Conservation (phyloP, 176 grass and related monocot species). For the Saccharum spontaneum region DNA sequence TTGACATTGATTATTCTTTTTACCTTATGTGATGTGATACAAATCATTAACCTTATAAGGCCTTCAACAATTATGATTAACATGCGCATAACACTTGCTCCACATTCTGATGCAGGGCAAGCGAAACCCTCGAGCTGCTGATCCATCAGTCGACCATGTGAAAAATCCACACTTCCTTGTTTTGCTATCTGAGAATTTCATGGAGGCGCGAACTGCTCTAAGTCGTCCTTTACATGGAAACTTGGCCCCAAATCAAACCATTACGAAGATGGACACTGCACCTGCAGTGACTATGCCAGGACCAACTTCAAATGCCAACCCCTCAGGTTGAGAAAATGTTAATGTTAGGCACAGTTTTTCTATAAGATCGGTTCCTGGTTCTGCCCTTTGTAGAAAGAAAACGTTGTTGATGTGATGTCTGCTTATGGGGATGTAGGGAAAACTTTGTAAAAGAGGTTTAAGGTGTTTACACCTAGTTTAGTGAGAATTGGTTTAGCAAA, state of each 20-base stretch:
- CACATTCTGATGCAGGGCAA: conserved; percentile 66
- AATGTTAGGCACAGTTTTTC: conserved; percentile 18
- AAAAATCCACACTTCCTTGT: conserved; percentile 80
- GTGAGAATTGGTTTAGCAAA: conserved; percentile 31
- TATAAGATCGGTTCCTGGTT: conserved; percentile 22
- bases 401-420: conserved; percentile 29
- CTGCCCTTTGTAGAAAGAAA: conserved; percentile 18
- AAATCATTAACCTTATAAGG: not conserved
- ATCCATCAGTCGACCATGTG: conserved; percentile 68
- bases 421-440: conserved; percentile 6
- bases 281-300: conserved; percentile 50
- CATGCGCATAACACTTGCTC: conserved; percentile 7
- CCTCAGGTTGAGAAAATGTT: conserved; percentile 63
- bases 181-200: conserved; percentile 88
- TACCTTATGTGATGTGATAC: not conserved
- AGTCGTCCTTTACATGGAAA: conserved; percentile 60
- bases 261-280: conserved; percentile 63
- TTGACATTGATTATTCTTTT: not conserved
- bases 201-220: conserved; percentile 74
- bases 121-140: conserved; percentile 64
- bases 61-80: conserved; percentile 6
- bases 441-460: conserved; percentile 10
- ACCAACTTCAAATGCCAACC: conserved; percentile 49
- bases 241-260: conserved; percentile 53
- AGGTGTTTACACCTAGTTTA: conserved; percentile 20